A percentile compares a stretch with the other conserved stretches of the same genome.
Conservation (phyloP, 495 filamentous ascomycete genomes). For the Friedmanniomyces simplex region DNA sequence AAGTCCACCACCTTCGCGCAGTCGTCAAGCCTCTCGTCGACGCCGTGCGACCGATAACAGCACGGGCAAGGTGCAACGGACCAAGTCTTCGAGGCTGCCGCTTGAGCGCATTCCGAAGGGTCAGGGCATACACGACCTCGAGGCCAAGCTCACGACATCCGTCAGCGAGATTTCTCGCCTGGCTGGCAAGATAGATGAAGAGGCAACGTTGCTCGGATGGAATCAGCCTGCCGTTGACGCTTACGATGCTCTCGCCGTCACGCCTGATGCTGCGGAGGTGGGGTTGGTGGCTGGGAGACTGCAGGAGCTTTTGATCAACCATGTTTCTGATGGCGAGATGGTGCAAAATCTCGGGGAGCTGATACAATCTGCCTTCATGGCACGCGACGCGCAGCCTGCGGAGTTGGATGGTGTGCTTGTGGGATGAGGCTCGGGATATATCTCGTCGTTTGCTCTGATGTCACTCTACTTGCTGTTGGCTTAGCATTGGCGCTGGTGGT, state of each 20-base stretch:
- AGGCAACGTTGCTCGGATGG: constrained; percentile 3
- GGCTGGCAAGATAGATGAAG: constrained; percentile 2
- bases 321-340: constrained; percentile 17
- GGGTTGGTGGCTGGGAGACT: background rate
- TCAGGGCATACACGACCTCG: constrained; percentile 18
- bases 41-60: constrained; percentile 3
- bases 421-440: background rate
- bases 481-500: constrained; percentile 2
- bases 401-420: background rate
- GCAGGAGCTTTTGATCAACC: constrained; percentile 5
- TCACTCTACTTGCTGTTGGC: background rate
- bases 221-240: constrained; percentile 1
- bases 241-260: background rate
- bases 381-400: background rate
- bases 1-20: background rate
- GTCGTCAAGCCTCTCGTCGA: background rate
- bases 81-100: constrained; percentile 20
- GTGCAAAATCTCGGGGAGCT: constrained; percentile 10
- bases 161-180: background rate
- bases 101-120: constrained; percentile 23
- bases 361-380: background rate
- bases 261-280: background rate
- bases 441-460: background rate
- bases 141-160: background rate
- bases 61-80: constrained; percentile 1